Evolutionary conservation across 2,329 filamentous ascomycete genomes (phyloP), one percentile per base, ranked within the genome.

Genomic region (Aspergillus sp.): DNA sequence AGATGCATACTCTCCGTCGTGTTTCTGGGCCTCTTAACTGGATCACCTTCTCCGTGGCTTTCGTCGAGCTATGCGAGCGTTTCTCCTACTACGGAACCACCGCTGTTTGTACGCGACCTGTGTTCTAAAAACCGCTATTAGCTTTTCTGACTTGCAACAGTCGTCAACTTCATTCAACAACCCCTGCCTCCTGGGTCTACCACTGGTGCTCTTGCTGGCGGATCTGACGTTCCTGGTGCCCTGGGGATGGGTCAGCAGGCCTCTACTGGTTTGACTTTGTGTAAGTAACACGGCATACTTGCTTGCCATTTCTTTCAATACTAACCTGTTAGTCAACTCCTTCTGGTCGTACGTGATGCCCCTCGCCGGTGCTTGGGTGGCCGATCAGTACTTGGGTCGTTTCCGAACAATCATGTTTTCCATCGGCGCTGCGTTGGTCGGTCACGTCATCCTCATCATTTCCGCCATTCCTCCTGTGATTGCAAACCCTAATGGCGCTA

Each of bases 21-120:
- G 69, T 77, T 6, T 53, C 72, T 6, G 72, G 67, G 18, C 65
- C 63, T 5, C 83, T 92, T 59, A 85, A 85, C 49, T 86, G 83
- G 81, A 76, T 81, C 56, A 83, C 87, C 56, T 91, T 86, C 75
- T 86, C 85, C 24, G 84, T 92, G 58, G 88, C 87, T 50, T 86
- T 90, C 59, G 84, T 89, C 56, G 89, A 92, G 74, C 77, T 91
- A 55, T 89, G 87, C 75, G 89, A 92, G 76, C 86, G 89, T 45
- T 90, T 90, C 75, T 88, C 86, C 12, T 92, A 90, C 82, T 91
- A 91, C 68, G 89, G 89, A 57, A 87, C 86, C 6, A 82, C 84
- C 47, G 81, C 87, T 39, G 79, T 90, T 36, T 89, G 87, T 83
- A 79, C 62, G 79, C 78, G 30, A 45, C 2, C 15, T 24, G 8